Evolutionary conservation across 371 early-diverging fungal species (phyloP), one percentile per base, ranked within the genome.

Genomic region (Mortierella sp.): DNA sequence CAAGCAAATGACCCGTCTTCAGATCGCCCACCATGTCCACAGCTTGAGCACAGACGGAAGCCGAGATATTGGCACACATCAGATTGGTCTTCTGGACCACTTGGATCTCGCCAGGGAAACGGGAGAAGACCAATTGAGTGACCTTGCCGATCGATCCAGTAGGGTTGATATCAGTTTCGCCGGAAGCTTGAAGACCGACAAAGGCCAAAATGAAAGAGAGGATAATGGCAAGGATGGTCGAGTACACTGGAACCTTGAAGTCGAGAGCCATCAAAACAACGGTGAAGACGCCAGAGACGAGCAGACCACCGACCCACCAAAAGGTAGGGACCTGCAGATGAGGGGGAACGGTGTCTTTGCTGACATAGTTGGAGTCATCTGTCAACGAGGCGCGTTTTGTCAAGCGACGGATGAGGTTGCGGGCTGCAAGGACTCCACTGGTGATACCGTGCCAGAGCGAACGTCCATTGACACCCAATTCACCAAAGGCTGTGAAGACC

Each of bases 131-230:
- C 12, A 88, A 66, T 79, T 90, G 88, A 28, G 89, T 83, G 66
- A 87, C 85, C 62, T 90, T 90, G 54, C 87, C 89, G 43, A 90
- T 84, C 30, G 83, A 80, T 38, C 88, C 88, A 14, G 83, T 82
- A 19, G 90, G 90, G 55, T 89, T 90, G 56, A 90, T 90, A 76
- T 90, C 89, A 4, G 89, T 90, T 54, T 86, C 87, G 78, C 88
- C 90, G 51, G 87, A 55, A 26, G 90, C 83, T 78, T 90, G 90
- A 47, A 89, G 73, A 65, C 89, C 91, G 48, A 91, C 86, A 64
- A 91, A 90, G 46, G 91, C 82, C 23, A 93, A 69, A 60, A 90
- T 45, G 71, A 93, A 91, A 42, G 84, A 91, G 26, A 91, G 73
- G 31, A 90, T 60, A 42, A 90, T 78, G 42, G 91, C 85, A 26